A percentile compares a stretch with the other conserved stretches of the same genome.
These are phyloP conservation scores for Ballota nigra DNA, from an alignment of 257 asterid genomes.

Conservation along the genomic window DNA sequence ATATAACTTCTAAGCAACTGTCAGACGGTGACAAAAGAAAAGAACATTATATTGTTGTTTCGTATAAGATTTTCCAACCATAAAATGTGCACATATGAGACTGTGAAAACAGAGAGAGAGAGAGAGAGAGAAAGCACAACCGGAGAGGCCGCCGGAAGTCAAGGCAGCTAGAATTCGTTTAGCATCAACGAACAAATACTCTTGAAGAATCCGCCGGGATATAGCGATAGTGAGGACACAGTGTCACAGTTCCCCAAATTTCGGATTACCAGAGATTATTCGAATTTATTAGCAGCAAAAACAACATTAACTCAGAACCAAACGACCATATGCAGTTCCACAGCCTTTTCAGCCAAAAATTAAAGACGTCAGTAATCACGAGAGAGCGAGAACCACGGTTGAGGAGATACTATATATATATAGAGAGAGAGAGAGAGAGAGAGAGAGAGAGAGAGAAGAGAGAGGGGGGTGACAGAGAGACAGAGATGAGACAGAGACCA, in stretches of 20 bases:
- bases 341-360: not conserved
- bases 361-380: not conserved
- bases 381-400: not conserved
- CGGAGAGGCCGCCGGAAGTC: not conserved
- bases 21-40: not conserved
- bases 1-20: not conserved
- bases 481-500: too few species aligned
- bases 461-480: too few species aligned
- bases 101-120: not conserved
- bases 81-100: not conserved
- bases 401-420: too few species aligned
- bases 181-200: constrained; percentile 19
- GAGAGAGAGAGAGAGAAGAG: too few species aligned
- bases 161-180: constrained; percentile 18
- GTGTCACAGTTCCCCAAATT: not conserved
- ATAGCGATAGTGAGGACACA: not conserved
- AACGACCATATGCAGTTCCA: not conserved
- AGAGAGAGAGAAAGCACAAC: not conserved
- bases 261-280: not conserved
- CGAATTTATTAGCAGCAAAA: not conserved
- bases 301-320: not conserved
- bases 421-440: not conserved
- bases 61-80: not conserved
- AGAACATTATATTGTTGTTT: not conserved
- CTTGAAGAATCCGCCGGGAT: not conserved